These are phyloP conservation scores for Talaromyces nanjingensis DNA, from an alignment of 495 filamentous ascomycete genomes.

Conservation along the genomic window DNA sequence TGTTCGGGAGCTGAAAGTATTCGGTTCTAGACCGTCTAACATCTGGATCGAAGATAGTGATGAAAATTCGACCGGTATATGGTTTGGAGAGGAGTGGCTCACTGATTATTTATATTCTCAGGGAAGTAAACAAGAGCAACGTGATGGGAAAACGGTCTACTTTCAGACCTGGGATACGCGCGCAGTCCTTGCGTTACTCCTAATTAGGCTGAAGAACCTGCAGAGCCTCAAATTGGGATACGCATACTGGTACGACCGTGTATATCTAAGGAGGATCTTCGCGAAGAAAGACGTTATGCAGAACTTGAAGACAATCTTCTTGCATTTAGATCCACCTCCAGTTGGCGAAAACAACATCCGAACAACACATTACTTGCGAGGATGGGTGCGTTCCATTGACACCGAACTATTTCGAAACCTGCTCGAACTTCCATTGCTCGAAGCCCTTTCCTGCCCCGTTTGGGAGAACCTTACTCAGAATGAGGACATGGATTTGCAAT, in stretches of 20 bases:
- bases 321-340: not conserved
- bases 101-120: not conserved
- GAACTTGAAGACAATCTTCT: no score
- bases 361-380: no score
- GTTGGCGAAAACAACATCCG: not conserved
- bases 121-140: not conserved
- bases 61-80: not conserved
- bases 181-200: not conserved
- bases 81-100: not conserved
- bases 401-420: not conserved
- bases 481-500: not conserved
- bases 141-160: not conserved
- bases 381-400: not conserved
- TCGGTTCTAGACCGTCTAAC: not conserved
- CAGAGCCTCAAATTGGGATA: not conserved
- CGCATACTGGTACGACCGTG: not conserved
- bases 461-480: not conserved
- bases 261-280: not conserved
- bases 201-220: not conserved
- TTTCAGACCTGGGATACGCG: not conserved
- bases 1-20: not conserved
- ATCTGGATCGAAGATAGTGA: not conserved
- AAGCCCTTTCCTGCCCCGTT: not conserved
- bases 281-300: not conserved
- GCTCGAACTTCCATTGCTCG: not conserved